These are phyloP conservation scores for Piloderma croceum DNA, from an alignment of 768 basidiomycete species.

Conservation along the genomic window DNA sequence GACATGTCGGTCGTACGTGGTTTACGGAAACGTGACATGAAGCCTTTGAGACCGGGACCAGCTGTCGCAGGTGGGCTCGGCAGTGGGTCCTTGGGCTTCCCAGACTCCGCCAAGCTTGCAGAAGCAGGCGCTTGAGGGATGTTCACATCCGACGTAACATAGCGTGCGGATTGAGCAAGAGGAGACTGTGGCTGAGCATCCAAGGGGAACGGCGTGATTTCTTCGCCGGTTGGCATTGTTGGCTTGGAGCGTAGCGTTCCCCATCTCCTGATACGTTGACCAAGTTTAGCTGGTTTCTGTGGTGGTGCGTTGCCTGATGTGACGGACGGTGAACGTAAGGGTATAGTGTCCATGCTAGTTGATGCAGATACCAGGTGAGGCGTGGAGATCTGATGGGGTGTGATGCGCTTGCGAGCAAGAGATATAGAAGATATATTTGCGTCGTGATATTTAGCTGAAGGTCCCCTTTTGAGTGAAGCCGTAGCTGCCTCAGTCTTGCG, in stretches of 20 bases:
- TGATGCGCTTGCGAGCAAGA: conserved; percentile 51
- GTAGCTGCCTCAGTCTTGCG: conserved; percentile 65
- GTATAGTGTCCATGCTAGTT: conserved; percentile 62
- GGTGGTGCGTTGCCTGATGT: conserved; percentile 41
- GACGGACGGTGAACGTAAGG: conserved; percentile 43
- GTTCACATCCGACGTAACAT: conserved; percentile 28
- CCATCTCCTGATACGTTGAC: conserved; percentile 66
- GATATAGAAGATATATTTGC: conserved; percentile 35
- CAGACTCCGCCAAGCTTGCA: conserved; percentile 46
- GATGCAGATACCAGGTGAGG: conserved; percentile 64
- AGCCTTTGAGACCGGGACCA: conserved; percentile 69
- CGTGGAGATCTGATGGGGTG: conserved; percentile 57
- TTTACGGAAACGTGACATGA: conserved; percentile 72
- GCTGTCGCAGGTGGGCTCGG: conserved; percentile 66
- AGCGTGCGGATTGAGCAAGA: conserved; percentile 33
- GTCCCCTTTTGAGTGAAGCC: conserved; percentile 47
- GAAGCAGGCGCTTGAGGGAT: conserved; percentile 32
- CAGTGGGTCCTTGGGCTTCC: conserved; percentile 48
- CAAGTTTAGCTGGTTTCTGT: conserved; percentile 49
- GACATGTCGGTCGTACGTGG: conserved; percentile 24
- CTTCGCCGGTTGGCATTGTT: conserved; percentile 46
- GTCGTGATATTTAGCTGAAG: conserved; percentile 38
- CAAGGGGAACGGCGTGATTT: conserved; percentile 37
- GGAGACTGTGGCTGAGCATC: conserved; percentile 33
- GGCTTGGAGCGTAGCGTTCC: conserved; percentile 58